Evolutionary conservation across 1,139 yeast genomes (phyloP).

Genomic region (Pichia sp.): DNA sequence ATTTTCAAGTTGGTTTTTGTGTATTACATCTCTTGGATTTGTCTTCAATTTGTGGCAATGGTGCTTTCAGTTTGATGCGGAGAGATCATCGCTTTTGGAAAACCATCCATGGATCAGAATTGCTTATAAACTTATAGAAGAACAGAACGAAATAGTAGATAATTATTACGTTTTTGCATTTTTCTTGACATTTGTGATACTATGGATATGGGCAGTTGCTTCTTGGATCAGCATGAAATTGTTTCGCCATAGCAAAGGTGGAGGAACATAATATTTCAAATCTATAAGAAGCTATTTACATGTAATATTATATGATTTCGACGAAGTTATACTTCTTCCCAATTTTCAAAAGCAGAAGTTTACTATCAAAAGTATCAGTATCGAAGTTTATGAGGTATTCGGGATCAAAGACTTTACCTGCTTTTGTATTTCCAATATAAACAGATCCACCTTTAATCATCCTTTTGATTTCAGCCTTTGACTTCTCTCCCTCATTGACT

Average conservation of each 20-base stretch:
- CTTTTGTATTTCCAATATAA: slow-evolving; percentile 55
- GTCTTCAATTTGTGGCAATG: slow-evolving; percentile 40
- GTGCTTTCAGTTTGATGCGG: slow-evolving; percentile 27
- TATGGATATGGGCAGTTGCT: slow-evolving; percentile 71
- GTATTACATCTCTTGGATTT: slow-evolving; percentile 37
- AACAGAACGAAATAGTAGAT: slow-evolving; percentile 20
- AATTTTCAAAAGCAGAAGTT: slow-evolving; percentile 55
- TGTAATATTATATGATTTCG: slow-evolving; percentile 30
- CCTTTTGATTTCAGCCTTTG: slow-evolving; percentile 46
- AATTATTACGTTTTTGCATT: slow-evolving; percentile 44
- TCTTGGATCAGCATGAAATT: slow-evolving; percentile 77
- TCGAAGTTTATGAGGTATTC: slow-evolving; percentile 40
- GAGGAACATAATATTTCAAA: slow-evolving; percentile 22
- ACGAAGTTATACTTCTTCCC: slow-evolving; percentile 70
- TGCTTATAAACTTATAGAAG: slow-evolving; percentile 7
- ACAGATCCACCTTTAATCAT: slow-evolving; percentile 68
- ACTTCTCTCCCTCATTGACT: slow-evolving; percentile 28
- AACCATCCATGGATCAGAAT: slow-evolving; percentile 2
- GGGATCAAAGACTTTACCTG: slow-evolving; percentile 41
- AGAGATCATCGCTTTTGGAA: neutral
- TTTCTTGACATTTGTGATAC: slow-evolving; percentile 49
- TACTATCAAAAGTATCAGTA: slow-evolving; percentile 49
- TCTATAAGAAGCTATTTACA: slow-evolving; percentile 3
- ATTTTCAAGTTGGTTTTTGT: slow-evolving; percentile 35
- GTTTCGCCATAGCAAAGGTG: slow-evolving; percentile 68